These are phyloP conservation scores for Pseudogymnoascus destructans DNA, from an alignment of 2,329 filamentous ascomycete genomes.

Conservation along the genomic window DNA sequence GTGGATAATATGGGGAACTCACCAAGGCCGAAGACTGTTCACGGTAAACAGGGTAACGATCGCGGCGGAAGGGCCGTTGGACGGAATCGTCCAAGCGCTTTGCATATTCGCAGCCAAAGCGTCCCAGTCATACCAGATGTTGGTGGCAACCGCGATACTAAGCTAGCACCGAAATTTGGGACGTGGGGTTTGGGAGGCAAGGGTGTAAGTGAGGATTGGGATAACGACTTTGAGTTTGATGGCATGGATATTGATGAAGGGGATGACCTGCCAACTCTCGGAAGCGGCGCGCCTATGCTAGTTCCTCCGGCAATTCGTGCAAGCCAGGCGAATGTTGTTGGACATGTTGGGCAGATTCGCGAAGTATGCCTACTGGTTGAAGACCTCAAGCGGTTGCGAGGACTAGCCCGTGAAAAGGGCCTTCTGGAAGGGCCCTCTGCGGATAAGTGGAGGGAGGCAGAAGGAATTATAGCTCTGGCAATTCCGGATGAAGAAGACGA, in stretches of 20 bases:
- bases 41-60: constrained; percentile 62
- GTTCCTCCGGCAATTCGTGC: constrained; percentile 70
- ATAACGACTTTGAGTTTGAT: constrained; percentile 72
- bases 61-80: constrained; percentile 55
- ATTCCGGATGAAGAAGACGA: constrained; percentile 50
- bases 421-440: constrained; percentile 47
- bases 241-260: constrained; percentile 27
- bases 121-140: constrained; percentile 59
- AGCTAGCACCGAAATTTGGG: constrained; percentile 58
- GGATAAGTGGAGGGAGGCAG: constrained; percentile 64
- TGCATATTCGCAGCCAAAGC: constrained; percentile 66
- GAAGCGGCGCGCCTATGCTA: constrained; percentile 40
- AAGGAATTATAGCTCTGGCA: constrained; percentile 77
- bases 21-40: constrained; percentile 59
- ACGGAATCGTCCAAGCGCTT: constrained; percentile 52
- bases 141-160: constrained; percentile 36
- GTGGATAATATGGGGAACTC: constrained; percentile 42
- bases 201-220: constrained; percentile 75
- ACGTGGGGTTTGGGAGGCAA: constrained; percentile 74
- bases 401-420: constrained; percentile 54
- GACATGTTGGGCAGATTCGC: constrained; percentile 70
- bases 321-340: constrained; percentile 68
- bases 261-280: constrained; percentile 29
- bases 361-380: constrained; percentile 73
- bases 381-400: constrained; percentile 64